phyloP scores from a whole-genome alignment of 805 yeast species.

The Zygosaccharomyces bisporus region DNA sequence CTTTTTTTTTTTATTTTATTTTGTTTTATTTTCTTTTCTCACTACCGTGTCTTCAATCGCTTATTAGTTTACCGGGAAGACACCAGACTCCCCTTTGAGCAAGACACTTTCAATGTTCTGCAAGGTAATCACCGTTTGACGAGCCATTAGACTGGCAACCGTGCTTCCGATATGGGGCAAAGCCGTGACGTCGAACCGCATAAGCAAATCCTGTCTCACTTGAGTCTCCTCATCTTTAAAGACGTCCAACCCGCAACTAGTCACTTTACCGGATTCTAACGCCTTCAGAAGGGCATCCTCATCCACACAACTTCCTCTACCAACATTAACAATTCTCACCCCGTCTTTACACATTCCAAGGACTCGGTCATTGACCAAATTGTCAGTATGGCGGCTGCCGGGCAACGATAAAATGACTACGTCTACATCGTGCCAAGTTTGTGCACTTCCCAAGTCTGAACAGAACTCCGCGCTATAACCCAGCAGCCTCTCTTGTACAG shows the following conservation, averaged over 20 bases:
- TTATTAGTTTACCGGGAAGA: constrained; percentile 34
- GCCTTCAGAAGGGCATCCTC: constrained; percentile 63
- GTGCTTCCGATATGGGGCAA: constrained; percentile 74
- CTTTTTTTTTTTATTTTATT: background rate
- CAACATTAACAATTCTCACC: constrained; percentile 65
- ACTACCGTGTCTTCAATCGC: no score
- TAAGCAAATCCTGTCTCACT: constrained; percentile 46
- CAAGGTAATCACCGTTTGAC: constrained; percentile 51
- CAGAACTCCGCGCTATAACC: constrained; percentile 47
- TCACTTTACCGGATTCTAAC: constrained; percentile 53
- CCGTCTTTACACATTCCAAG: constrained; percentile 49
- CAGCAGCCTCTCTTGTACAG: constrained; percentile 38
- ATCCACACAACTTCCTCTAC: constrained; percentile 67
- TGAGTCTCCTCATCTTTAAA: constrained; percentile 56
- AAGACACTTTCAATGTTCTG: constrained; percentile 50
- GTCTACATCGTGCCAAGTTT: constrained; percentile 44
- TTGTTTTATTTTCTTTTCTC: no score
- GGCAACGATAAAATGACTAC: constrained; percentile 67
- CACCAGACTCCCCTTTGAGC: constrained; percentile 39
- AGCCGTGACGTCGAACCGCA: constrained; percentile 58
- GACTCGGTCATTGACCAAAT: constrained; percentile 48
- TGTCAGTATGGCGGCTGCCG: constrained; percentile 52
- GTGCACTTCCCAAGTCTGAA: constrained; percentile 41
- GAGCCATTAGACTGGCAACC: constrained; percentile 51
- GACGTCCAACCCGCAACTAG: constrained; percentile 72